Conservation (phyloP, 805 yeast species). For the Candida andamanensis region DNA sequence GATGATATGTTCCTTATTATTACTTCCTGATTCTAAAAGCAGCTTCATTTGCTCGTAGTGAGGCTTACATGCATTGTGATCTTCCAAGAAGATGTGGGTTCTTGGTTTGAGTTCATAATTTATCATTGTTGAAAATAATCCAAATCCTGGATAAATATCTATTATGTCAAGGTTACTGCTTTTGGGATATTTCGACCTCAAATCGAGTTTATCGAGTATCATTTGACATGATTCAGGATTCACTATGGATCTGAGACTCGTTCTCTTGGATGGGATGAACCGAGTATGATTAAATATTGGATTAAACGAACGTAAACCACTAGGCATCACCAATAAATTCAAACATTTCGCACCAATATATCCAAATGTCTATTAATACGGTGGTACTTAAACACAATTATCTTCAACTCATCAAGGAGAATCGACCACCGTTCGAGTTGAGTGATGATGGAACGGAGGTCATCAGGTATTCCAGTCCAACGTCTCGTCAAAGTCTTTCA, state of each 20-base stretch:
- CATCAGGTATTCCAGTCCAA: constrained; percentile 9
- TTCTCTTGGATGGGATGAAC: constrained; percentile 4
- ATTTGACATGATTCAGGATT: constrained; percentile 23
- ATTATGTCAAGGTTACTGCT: constrained; percentile 41
- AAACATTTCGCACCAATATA: too few relatives aligned
- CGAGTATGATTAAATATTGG: constrained; percentile 19
- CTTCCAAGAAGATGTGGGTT: constrained; percentile 60
- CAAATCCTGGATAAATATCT: constrained; percentile 57
- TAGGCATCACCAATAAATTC: constrained; percentile 2
- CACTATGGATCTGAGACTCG: constrained; percentile 7
- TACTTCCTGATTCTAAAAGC: constrained; percentile 10
- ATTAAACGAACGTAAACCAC: constrained; percentile 16
- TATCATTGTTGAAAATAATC: constrained; percentile 58
- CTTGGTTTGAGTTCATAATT: constrained; percentile 56
- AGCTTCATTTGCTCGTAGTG: constrained; percentile 26
- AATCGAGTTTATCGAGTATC: constrained; percentile 44
- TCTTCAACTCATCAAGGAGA: constrained; percentile 4
- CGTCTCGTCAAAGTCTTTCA: constrained; percentile 25
- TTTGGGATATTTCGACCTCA: constrained; percentile 32
- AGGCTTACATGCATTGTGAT: constrained; percentile 24
- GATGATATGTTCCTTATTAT: constrained; percentile 23
- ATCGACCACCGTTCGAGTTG: constrained; percentile 15
- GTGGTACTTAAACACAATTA: constrained; percentile 15
- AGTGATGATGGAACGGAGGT: constrained; percentile 15
- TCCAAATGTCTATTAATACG: constrained; percentile 29